Base-by-base conservation (phyloP, 2,329 filamentous ascomycete genomes). In the Aspergillus neotritici region DNA sequence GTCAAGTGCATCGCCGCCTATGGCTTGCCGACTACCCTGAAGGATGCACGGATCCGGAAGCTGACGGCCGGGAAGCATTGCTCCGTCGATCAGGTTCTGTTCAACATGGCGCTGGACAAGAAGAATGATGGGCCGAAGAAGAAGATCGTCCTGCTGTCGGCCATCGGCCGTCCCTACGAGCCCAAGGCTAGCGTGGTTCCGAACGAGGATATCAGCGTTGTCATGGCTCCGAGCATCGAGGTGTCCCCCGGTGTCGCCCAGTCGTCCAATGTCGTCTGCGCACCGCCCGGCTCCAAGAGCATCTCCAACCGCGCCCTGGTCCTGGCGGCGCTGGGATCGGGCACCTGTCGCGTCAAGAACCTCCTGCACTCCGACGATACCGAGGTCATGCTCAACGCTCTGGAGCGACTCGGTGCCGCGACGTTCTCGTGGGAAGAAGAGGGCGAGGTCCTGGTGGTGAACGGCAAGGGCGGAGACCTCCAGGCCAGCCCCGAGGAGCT, bases 71-170 rank as follows among this genome's bases (percentile, higher is more conserved):
- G 86, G 41, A 96, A 94, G 68, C 76, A 80, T 52, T 98, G 93
- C 63, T 84, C 86, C 0, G 87, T 96, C 2, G 87, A 96, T 55
- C 78, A 86, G 30, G 69, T 98, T 40, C 76, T 98, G 44, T 78
- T 84, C 53, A 94, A 94, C 64, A 98, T 98, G 93, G 89, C 86
- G 0, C 85, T 98, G 7, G 93, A 98, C 70, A 98, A 98, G 78
- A 98, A 98, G 75, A 98, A 98, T 53, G 86, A 94, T 34, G 93
- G 93, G 2, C 80, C 80, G 46, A 89, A 91, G 67, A 98, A 98
- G 76, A 97, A 95, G 70, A 86, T 98, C 50, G 91, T 96, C 5
- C 78, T 98, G 6, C 75, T 98, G 9, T 90, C 89, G 1, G 86
- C 86, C 10, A 94, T 98, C 61, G 93, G 93, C 44, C 81, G 84